These are phyloP conservation scores for Aspergillus asperescens DNA, from an alignment of 495 filamentous ascomycete genomes.

Conservation along the genomic window DNA sequence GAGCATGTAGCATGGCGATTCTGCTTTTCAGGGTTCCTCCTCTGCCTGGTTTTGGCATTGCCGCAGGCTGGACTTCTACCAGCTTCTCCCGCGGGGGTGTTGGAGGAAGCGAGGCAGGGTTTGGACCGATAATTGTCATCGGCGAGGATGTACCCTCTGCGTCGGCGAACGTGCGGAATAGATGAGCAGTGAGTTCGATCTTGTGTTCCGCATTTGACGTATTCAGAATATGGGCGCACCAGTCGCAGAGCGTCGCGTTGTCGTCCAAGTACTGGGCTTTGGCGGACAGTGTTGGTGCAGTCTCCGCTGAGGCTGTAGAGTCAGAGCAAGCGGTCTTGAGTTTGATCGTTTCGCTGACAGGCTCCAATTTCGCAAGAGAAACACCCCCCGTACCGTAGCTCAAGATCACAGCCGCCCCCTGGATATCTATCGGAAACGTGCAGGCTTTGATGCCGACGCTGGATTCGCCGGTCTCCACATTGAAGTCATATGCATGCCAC, in stretches of 20 bases:
- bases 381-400: conserved; percentile 25
- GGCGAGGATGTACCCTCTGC: conserved; percentile 37
- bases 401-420: conserved; percentile 32
- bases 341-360: conserved; percentile 48
- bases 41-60: conserved; percentile 39
- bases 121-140: conserved; percentile 43
- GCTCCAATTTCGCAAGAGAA: conserved; percentile 31
- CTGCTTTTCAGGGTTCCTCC: conserved; percentile 47
- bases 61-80: conserved; percentile 35
- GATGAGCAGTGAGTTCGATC: conserved; percentile 46
- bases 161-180: conserved; percentile 41
- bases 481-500: conserved; percentile 55
- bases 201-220: conserved; percentile 49
- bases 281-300: conserved; percentile 1
- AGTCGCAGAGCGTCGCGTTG: conserved; percentile 46
- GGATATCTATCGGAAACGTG: conserved; percentile 44
- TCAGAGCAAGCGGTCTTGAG: conserved; percentile 29
- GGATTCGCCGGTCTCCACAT: conserved; percentile 51
- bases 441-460: conserved; percentile 50
- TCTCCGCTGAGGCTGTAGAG: background rate
- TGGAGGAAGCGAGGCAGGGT: conserved; percentile 32
- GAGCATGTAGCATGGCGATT: conserved; percentile 47
- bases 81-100: conserved; percentile 44
- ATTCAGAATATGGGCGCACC: conserved; percentile 48
- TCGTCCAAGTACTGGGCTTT: conserved; percentile 35